phyloP scores from a whole-genome alignment of 1,139 yeast species.

The Blastobotrys apis region DNA sequence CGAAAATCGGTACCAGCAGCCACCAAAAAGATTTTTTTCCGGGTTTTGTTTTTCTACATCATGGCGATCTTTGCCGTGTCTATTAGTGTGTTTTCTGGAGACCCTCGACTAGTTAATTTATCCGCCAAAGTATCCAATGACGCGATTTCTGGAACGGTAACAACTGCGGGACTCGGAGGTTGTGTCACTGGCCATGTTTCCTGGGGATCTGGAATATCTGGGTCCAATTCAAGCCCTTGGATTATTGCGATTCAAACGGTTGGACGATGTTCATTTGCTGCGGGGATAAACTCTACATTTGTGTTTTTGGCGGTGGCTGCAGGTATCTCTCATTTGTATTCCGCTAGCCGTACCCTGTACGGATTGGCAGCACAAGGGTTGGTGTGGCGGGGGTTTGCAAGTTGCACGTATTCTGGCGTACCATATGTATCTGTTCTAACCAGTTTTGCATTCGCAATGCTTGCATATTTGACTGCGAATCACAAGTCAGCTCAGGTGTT shows the following conservation, averaged over 20 bases:
- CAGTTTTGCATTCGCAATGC: conserved; percentile 55
- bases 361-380: conserved; percentile 68
- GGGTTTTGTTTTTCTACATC: conserved; percentile 64
- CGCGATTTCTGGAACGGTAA: conserved; percentile 4
- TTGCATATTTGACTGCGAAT: conserved; percentile 58
- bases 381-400: conserved; percentile 57
- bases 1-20: conserved; percentile 75
- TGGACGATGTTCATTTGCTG: conserved; percentile 57
- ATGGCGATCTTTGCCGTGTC: conserved; percentile 70
- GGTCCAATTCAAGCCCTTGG: conserved; percentile 47
- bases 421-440: conserved; percentile 68
- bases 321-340: conserved; percentile 73
- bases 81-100: conserved; percentile 68
- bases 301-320: conserved; percentile 74
- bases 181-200: conserved; percentile 21
- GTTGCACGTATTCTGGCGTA: conserved; percentile 61
- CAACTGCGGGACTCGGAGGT: conserved; percentile 13
- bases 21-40: conserved; percentile 67
- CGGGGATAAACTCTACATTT: conserved; percentile 61
- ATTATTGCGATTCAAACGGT: conserved; percentile 70
- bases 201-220: conserved; percentile 27
- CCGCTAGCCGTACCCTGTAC: conserved; percentile 72
- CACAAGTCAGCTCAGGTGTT: conserved; percentile 61
- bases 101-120: conserved; percentile 48
- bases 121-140: conserved; percentile 1